Evolutionary conservation across 352 stramenopile genomes (phyloP), one percentile per base, ranked within the genome.

Genomic region (Pythium insidiosum): DNA sequence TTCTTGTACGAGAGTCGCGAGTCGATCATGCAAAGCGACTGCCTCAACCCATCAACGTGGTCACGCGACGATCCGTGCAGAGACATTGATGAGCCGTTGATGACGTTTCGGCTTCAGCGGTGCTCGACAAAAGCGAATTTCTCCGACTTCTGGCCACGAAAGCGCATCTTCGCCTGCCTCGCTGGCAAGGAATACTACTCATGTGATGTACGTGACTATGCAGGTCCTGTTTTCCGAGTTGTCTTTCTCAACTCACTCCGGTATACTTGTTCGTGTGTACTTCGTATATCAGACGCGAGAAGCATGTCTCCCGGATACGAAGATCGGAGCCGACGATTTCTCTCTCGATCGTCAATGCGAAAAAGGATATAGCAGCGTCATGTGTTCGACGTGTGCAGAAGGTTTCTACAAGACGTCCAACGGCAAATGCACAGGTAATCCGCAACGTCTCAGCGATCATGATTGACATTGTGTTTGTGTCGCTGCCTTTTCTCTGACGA

Each of bases 401-500:
- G 53, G 46, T 1, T 86, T 62, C 42, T 86, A 86, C 55, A 84
- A 80, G 43, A 58, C 66, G 13, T 68, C 73, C 1, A 82, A 66
- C 42, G 70, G 73, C 11, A 61, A 56, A 11, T 86, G 73, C 63
- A n/a, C n/a, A n/a, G n/a, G n/a, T n/a, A n/a, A n/a, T n/a, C n/a
- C n/a, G n/a, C n/a, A n/a, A n/a, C n/a, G n/a, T n/a, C n/a, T n/a
- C n/a, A n/a, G n/a, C n/a, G n/a, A n/a, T n/a, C n/a, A n/a, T n/a
- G n/a, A n/a, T n/a, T n/a, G n/a, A n/a, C n/a, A n/a, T n/a, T n/a
- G n/a, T n/a, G n/a, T n/a, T n/a, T n/a, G n/a, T n/a, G n/a, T n/a
- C n/a, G n/a, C n/a, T n/a, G n/a, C n/a, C n/a, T n/a, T n/a, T n/a
- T n/a, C n/a, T n/a, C n/a, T n/a, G n/a, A n/a, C n/a, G n/a, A n/a